These are phyloP conservation scores for Paracamarosporium sp. DNA, from an alignment of 2,329 filamentous ascomycete species.

Conservation along the genomic window DNA sequence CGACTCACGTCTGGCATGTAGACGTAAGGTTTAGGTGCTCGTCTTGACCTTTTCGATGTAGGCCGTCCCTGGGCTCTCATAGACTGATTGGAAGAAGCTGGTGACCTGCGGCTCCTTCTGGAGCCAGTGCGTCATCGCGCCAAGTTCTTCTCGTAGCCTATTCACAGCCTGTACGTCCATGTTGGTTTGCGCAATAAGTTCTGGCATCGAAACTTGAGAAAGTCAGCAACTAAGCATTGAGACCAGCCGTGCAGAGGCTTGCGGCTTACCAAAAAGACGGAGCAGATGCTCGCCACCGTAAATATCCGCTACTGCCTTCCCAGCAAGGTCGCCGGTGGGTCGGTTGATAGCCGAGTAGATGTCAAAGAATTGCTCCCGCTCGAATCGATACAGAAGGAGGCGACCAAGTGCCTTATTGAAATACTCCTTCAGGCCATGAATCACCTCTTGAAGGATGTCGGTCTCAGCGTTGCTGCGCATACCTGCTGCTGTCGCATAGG, in stretches of 20 bases:
- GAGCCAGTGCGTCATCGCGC: conserved; percentile 86
- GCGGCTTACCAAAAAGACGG: conserved; percentile 78
- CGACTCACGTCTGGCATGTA: background rate
- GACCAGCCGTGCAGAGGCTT: background rate
- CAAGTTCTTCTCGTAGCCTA: conserved; percentile 85
- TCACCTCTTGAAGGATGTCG: conserved; percentile 88
- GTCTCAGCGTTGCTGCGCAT: conserved; percentile 69
- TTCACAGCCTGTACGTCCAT: conserved; percentile 94
- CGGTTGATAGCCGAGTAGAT: conserved; percentile 73
- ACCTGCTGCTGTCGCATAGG: conserved; percentile 71
- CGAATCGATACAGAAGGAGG: conserved; percentile 91
- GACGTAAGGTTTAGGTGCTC: conserved; percentile 29
- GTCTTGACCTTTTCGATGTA: conserved; percentile 72
- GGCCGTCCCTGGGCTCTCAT: conserved; percentile 74
- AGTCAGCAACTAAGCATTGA: conserved; percentile 8
- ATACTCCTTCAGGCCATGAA: conserved; percentile 87
- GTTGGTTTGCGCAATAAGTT: conserved; percentile 95
- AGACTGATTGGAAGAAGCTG: conserved; percentile 78
- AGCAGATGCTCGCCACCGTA: conserved; percentile 94
- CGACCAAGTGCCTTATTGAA: conserved; percentile 90
- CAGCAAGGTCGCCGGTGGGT: conserved; percentile 66
- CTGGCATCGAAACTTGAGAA: conserved; percentile 80
- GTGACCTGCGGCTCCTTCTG: conserved; percentile 69
- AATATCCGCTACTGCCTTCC: conserved; percentile 77
- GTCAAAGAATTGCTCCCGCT: conserved; percentile 85